phyloP scores from a whole-genome alignment of 1,284 basidiomycete genomes.

The Waitea zeae region DNA sequence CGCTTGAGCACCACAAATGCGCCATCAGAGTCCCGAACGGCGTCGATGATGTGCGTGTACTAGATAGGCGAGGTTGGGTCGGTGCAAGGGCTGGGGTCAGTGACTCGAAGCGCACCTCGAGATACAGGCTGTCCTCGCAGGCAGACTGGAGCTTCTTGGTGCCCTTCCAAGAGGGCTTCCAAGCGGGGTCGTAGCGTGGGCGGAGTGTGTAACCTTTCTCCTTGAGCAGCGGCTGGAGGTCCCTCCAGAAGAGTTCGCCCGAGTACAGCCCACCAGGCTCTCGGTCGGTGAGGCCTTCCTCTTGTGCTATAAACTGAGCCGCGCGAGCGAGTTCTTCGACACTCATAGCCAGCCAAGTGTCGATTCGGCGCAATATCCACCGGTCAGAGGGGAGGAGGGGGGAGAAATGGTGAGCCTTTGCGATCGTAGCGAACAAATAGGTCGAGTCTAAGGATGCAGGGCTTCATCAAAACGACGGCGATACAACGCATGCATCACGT shows the following conservation, averaged over 20 bases:
- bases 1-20: conserved; percentile 4
- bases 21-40: conserved; percentile 5
- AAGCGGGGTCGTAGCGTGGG: conserved; percentile 2
- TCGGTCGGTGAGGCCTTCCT: too few relatives aligned
- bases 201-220: conserved; percentile 2
- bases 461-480: too few relatives aligned
- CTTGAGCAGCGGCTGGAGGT: conserved; percentile 1
- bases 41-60: conserved; percentile 4
- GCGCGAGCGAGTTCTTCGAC: too few relatives aligned
- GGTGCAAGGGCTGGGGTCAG: background rate
- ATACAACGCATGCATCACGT: too few relatives aligned
- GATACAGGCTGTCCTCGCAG: background rate
- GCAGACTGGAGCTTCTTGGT: background rate
- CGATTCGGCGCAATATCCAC: too few relatives aligned
- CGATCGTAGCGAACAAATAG: too few relatives aligned
- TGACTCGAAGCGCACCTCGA: background rate
- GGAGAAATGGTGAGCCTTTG: too few relatives aligned
- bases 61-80: background rate
- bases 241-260: conserved; percentile 4
- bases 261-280: background rate
- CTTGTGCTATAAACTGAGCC: too few relatives aligned
- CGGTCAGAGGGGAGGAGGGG: too few relatives aligned
- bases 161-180: conserved; percentile 3
- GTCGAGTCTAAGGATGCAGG: too few relatives aligned
- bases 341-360: too few relatives aligned